Base-by-base conservation (phyloP, 2,329 filamentous ascomycete genomes). In the Chrysosporium keratinophilum region DNA sequence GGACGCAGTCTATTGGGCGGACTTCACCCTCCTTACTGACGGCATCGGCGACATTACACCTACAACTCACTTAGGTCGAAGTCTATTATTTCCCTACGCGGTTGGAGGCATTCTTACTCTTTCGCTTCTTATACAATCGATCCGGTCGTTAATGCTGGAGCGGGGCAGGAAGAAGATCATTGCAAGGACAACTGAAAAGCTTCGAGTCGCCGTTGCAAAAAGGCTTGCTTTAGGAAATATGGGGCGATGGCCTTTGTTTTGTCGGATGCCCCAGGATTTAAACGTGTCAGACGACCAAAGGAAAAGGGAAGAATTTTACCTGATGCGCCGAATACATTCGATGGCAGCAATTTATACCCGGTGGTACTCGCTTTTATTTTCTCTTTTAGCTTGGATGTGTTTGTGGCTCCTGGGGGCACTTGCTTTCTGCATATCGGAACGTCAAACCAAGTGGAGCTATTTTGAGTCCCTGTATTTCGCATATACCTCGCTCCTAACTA, bases 321-420 rank as follows among this genome's bases (percentile, higher is more conserved):
- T 73, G 3, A 76, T 76, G 74, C 69, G 74, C 12, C 67, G 67
- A 42, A 70, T 75, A 2, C 72, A 75, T 47, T 64, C 68, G 5
- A 58, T 69, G 17, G 68, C 73, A 1, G 69, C 69, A 17, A 58
- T 64, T 1, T 64, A 75, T 51, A 65, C 70, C 10, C 69, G 71
- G 15, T 76, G 69, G 65, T 61, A 74, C 19, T 67, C 70, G 0
- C 63, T 76, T 0, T 43, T 60, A 2, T 63, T 65, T 1, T 73
- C 72, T 15, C 54, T 65, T 5, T 60, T 60, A 3, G 67, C 71
- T 5, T 74, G 71, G 54, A 62, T 72, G 35, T 57, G 67, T 0
- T 57, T 77, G 20, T 77, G 74, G 74, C 63, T 75, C 6, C 57
- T 71, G 6, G 68, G 69, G 4, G 67, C 66, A 0, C 57, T 67